Base-by-base conservation (phyloP, 192 early-diverging fungal genomes). In the Blastocladiella britannica region DNA sequence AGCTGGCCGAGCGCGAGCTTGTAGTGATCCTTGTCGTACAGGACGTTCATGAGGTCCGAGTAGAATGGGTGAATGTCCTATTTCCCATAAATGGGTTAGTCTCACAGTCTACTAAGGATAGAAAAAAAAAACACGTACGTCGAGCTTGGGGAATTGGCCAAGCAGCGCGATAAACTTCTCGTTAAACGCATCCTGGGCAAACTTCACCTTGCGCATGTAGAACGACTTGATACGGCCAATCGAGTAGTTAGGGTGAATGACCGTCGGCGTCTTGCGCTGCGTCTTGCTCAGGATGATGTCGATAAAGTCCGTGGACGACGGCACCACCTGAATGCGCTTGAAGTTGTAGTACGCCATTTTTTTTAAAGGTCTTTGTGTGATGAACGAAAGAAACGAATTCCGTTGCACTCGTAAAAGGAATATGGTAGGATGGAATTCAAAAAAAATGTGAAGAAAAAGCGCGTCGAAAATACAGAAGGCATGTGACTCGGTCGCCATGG, bases 1-100 rank as follows among this genome's bases (percentile, higher is more conserved):
- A 97, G 87, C 70, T 99, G 96, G 29, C 86, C 89, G 62, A 99
- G 78, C 30, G 96, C 96, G 51, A 99, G 82, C 73, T 99, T 99
- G 75, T 99, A 99, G 75, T 99, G 96, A 69, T 99, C 96, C 71
- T 88, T 87, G 78, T 99, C 96, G 75, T 99, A 99, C 56, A 99
- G 82, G 28, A 99, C 94, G 76, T 99, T 99, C 92, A 99, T 97
- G 62, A 99, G 74, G 68, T 99, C 96, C 18, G 96, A 78, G 70
- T 99, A 99, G 72, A 99, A 99, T 43, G 96, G 96, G 65, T 99
- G 96, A 65, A 99, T 94, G 73, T 97, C 84, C 85, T 88, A 69
- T n/a, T n/a, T n/a, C n/a, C n/a, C n/a, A n/a, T n/a, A n/a, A n/a
- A n/a, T n/a, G n/a, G n/a, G n/a, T n/a, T n/a, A n/a, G n/a, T n/a